Evolutionary conservation across 2,329 filamentous ascomycete genomes (phyloP).

Genomic region (Cladosporium sp.): DNA sequence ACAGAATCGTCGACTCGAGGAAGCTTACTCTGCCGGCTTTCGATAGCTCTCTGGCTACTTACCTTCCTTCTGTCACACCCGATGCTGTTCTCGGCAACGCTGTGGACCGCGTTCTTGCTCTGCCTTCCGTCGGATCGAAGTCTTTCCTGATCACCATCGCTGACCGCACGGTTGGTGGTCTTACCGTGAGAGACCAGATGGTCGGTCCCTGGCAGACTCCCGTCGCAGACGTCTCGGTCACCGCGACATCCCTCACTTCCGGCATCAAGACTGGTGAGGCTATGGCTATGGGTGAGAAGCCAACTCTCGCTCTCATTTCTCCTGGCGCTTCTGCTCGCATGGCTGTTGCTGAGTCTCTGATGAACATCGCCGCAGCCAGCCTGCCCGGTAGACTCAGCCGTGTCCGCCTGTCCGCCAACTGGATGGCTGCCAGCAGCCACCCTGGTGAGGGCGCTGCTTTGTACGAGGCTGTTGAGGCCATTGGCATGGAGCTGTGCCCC

Average conservation of each 20-base stretch:
- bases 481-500: constrained; percentile 89
- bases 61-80: constrained; percentile 54
- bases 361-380: constrained; percentile 85
- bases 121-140: constrained; percentile 94
- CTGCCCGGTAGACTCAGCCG: constrained; percentile 68
- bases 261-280: constrained; percentile 80
- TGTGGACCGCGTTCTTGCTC: constrained; percentile 71
- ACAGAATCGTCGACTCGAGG: constrained; percentile 66
- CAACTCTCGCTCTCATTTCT: constrained; percentile 82
- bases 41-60: constrained; percentile 67
- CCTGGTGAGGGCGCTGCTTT: constrained; percentile 87
- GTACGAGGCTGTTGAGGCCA: constrained; percentile 89
- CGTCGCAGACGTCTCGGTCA: constrained; percentile 91
- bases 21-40: constrained; percentile 67
- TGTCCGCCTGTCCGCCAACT: constrained; percentile 90
- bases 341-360: constrained; percentile 89
- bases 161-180: constrained; percentile 84
- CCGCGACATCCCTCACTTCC: constrained; percentile 70
- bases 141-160: constrained; percentile 96
- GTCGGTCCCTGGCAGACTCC: constrained; percentile 95
- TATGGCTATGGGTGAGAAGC: constrained; percentile 97
- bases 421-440: constrained; percentile 97
- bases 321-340: constrained; percentile 88
- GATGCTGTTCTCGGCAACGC: constrained; percentile 53
- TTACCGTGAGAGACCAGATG: constrained; percentile 89